Percentiles rank a stretch among this genome's conserved stretches.
phyloP scores from a whole-genome alignment of 1,284 basidiomycete species.

The Papiliotrema terrestris region DNA sequence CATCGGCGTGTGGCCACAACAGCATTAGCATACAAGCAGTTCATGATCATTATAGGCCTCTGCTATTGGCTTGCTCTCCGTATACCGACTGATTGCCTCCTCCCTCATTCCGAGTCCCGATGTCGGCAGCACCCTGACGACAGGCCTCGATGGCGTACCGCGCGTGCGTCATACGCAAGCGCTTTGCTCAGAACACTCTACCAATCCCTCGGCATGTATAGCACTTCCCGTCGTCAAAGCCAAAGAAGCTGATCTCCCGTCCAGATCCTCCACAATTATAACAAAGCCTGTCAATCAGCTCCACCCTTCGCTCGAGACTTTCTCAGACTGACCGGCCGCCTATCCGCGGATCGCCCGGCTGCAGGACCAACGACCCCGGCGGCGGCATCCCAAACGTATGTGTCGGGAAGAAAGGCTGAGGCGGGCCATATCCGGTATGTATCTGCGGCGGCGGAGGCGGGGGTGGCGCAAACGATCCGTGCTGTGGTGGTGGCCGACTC shows the following conservation, averaged over 20 bases:
- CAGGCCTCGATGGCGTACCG: no score
- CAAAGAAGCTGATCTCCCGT: slow-evolving; percentile 31
- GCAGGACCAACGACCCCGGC: slow-evolving; percentile 32
- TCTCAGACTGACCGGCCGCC: slow-evolving; percentile 35
- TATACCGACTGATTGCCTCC: no score
- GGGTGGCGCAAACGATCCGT: no score
- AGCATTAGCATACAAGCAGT: no score
- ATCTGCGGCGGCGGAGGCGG: slow-evolving; percentile 14
- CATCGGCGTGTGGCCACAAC: no score
- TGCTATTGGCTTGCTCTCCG: no score
- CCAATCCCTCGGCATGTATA: slow-evolving; percentile 36
- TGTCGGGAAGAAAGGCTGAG: slow-evolving; percentile 17
- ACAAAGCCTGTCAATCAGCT: slow-evolving; percentile 22
- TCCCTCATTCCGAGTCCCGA: no score
- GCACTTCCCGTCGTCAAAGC: slow-evolving; percentile 41
- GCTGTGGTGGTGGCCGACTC: slow-evolving; percentile 4
- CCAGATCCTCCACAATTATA: slow-evolving; percentile 37
- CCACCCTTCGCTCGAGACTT: no score
- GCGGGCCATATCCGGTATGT: slow-evolving; percentile 5
- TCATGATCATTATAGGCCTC: no score
- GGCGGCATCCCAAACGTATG: slow-evolving; percentile 17
- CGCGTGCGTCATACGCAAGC: no score
- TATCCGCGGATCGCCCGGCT: slow-evolving; percentile 44
- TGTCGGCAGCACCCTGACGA: no score
- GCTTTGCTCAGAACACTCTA: slow-evolving; percentile 22